phyloP scores from a whole-genome alignment of 2,329 filamentous ascomycete genomes.

The Paraphaeosphaeria sporulosa region DNA sequence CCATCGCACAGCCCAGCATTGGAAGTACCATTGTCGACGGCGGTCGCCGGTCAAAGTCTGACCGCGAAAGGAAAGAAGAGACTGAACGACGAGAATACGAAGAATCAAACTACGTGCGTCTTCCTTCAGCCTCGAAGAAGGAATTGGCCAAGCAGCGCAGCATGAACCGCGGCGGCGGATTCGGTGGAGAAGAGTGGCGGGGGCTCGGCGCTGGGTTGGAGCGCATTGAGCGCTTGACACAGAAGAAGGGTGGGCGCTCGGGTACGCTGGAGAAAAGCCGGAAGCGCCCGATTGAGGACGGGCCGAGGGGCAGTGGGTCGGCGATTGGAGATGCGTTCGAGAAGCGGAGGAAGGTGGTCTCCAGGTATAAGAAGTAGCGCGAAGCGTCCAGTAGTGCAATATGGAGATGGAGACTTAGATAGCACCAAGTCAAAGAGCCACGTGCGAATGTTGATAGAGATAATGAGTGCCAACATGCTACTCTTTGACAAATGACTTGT shows the following conservation, averaged over 20 bases:
- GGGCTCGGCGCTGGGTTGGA: slow-evolving; percentile 85
- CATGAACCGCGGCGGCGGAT: slow-evolving; percentile 60
- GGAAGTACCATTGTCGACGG: slow-evolving; percentile 85
- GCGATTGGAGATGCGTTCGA: slow-evolving; percentile 77
- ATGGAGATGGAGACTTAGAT: not conserved
- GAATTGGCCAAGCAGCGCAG: slow-evolving; percentile 71
- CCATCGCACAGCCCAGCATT: slow-evolving; percentile 85
- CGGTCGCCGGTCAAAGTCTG: slow-evolving; percentile 80
- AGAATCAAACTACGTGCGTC: slow-evolving; percentile 87
- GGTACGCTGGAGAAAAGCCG: slow-evolving; percentile 81
- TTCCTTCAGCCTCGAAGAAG: slow-evolving; percentile 89
- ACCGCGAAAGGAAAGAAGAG: slow-evolving; percentile 77
- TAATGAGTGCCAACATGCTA: too few species aligned
- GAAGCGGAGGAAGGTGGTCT: slow-evolving; percentile 51
- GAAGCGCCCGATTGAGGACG: slow-evolving; percentile 79
- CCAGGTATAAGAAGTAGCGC: slow-evolving; percentile 33
- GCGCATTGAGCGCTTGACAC: slow-evolving; percentile 83
- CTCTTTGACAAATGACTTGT: too few species aligned
- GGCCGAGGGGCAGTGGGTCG: slow-evolving; percentile 69
- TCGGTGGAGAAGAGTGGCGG: slow-evolving; percentile 93
- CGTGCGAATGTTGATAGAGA: too few species aligned
- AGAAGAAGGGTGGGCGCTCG: slow-evolving; percentile 63
- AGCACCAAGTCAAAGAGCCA: not conserved
- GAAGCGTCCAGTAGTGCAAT: not conserved
- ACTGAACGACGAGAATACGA: slow-evolving; percentile 85